Percentiles rank a stretch among this genome's conserved stretches.
Evolutionary conservation across 345 rosid species (phyloP).

Genomic region (Excoecaria agallocha): DNA sequence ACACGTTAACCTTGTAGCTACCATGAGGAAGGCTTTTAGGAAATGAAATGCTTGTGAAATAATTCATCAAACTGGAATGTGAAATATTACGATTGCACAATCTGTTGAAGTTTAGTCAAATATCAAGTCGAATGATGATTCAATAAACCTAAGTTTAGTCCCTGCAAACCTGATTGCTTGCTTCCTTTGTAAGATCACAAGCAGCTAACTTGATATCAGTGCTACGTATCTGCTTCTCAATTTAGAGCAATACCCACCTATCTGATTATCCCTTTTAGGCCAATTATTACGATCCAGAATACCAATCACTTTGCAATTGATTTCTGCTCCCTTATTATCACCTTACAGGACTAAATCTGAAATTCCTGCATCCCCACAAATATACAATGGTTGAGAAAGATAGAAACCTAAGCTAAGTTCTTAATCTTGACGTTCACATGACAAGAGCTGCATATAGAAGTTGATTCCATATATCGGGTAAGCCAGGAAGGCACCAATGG

Average conservation of each 20-base stretch:
- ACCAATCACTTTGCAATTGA: constrained; percentile 41
- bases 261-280: neutral
- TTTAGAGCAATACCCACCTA: neutral
- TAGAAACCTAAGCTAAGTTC: neutral
- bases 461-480: constrained; percentile 97
- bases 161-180: neutral
- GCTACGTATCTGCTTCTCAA: constrained; percentile 3
- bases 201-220: constrained; percentile 3
- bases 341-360: constrained; percentile 10
- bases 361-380: constrained; percentile 11
- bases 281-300: constrained; percentile 21
- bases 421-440: constrained; percentile 33
- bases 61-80: neutral
- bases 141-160: neutral
- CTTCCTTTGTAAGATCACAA: neutral
- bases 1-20: neutral
- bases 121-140: neutral
- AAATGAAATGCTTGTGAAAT: neutral
- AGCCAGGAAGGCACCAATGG: constrained; percentile 96
- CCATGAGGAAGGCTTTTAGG: neutral
- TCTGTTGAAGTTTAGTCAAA: neutral
- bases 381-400: constrained; percentile 18
- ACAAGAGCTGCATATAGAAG: constrained; percentile 78
- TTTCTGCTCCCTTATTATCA: constrained; percentile 16
- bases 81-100: neutral